phyloP scores from a whole-genome alignment of 495 filamentous ascomycete genomes.

The Zalerion maritima region DNA sequence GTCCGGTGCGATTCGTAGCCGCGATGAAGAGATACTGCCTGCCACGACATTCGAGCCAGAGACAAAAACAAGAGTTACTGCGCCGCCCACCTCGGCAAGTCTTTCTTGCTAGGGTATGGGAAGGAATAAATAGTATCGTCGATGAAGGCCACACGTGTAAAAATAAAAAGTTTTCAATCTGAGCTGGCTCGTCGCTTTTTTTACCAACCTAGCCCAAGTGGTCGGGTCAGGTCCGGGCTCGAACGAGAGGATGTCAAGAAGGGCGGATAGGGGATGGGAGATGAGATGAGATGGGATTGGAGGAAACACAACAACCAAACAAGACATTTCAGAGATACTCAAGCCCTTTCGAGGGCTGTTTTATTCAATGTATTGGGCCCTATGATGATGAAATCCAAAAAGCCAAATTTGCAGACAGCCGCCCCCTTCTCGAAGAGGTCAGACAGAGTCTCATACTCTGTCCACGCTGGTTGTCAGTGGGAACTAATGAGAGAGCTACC shows the following conservation, averaged over 20 bases:
- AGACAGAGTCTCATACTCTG: slow-evolving; percentile 2
- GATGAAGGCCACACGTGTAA: slow-evolving; percentile 15
- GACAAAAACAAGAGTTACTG: not conserved
- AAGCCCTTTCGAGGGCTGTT: too few relatives aligned
- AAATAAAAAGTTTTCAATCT: slow-evolving; percentile 46
- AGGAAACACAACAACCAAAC: not conserved
- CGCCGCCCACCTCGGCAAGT: not conserved
- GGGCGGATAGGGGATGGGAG: not conserved
- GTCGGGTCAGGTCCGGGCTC: too few relatives aligned
- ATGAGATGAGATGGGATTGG: too few relatives aligned
- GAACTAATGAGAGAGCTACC: slow-evolving; percentile 45
- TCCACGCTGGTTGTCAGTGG: slow-evolving; percentile 34
- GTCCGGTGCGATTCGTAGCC: not conserved
- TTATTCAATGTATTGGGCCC: slow-evolving; percentile 23
- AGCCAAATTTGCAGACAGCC: slow-evolving; percentile 50
- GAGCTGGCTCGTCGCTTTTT: slow-evolving; percentile 26
- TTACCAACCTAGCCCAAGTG: not conserved
- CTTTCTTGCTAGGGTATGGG: too few relatives aligned
- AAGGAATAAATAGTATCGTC: too few relatives aligned
- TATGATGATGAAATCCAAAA: slow-evolving; percentile 46
- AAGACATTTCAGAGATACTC: not conserved
- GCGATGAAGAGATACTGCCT: not conserved
- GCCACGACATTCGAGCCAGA: not conserved
- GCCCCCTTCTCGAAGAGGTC: slow-evolving; percentile 9
- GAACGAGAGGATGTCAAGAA: not conserved